phyloP scores from a whole-genome alignment of 257 asterid genomes.

The Capsicum chinense region DNA sequence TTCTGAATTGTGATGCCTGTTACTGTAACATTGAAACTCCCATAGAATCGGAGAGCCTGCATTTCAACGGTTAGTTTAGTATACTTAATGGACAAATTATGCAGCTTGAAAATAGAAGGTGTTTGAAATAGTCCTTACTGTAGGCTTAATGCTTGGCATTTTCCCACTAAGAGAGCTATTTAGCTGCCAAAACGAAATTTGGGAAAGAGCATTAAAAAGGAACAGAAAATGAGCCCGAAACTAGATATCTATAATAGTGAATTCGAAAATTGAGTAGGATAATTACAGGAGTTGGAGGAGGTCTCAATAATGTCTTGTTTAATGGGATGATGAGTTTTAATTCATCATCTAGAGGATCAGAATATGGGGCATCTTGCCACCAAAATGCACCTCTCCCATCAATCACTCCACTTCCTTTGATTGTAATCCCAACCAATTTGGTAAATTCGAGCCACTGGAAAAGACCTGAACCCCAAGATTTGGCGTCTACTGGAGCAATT shows the following conservation, averaged over 20 bases:
- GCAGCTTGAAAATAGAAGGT: not conserved
- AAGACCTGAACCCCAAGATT: conserved; percentile 82
- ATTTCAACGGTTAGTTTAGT: conserved; percentile 23
- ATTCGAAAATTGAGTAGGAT: not conserved
- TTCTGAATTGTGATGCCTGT: conserved; percentile 78
- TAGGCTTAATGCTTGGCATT: conserved; percentile 87
- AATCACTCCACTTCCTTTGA: conserved; percentile 70
- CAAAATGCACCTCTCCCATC: conserved; percentile 92
- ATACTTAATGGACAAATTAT: not conserved
- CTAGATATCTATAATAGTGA: not conserved
- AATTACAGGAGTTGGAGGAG: conserved; percentile 60
- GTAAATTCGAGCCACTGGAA: conserved; percentile 87
- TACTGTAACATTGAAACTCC: conserved; percentile 79
- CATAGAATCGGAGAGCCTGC: conserved; percentile 88
- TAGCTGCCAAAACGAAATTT: conserved; percentile 45
- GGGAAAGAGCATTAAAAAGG: conserved; percentile 13
- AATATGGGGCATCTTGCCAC: conserved; percentile 72
- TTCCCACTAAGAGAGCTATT: conserved; percentile 51
- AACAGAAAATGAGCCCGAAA: not conserved
- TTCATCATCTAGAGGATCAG: conserved; percentile 78
- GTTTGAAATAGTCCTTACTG: conserved; percentile 55
- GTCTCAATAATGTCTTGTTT: conserved; percentile 48
- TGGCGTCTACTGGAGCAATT: conserved; percentile 74
- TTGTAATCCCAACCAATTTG: conserved; percentile 79
- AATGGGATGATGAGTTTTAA: conserved; percentile 65